Percentiles rank a stretch among this genome's conserved stretches.
phyloP scores from a whole-genome alignment of 169 alveolate genomes.

The Plasmodium cynomolgi region DNA sequence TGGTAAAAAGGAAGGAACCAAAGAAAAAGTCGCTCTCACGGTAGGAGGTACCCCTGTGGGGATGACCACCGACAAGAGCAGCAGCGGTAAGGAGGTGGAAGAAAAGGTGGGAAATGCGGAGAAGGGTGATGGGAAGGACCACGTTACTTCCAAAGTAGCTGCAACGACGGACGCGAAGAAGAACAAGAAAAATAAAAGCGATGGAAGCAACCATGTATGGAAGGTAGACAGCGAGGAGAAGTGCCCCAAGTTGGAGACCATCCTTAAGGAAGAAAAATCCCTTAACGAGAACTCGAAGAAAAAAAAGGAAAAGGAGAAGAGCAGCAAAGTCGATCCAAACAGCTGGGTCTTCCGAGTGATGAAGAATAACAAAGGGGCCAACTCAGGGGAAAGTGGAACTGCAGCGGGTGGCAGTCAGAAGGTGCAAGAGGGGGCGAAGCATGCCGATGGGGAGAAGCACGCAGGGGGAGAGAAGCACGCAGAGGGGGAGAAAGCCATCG shows the following conservation, averaged over 20 bases:
- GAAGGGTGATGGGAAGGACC: not conserved
- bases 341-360: slow-evolving; percentile 69
- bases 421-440: not conserved
- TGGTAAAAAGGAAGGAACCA: not conserved
- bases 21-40: not conserved
- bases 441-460: not conserved
- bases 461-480: not conserved
- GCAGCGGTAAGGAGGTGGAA: not conserved
- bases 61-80: not conserved
- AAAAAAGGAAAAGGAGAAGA: slow-evolving; percentile 22
- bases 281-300: not conserved
- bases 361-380: slow-evolving; percentile 2
- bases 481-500: not conserved
- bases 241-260: not conserved
- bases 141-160: not conserved
- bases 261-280: slow-evolving; percentile 22
- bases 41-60: not conserved
- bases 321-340: slow-evolving; percentile 29
- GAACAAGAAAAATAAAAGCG: slow-evolving; percentile 19
- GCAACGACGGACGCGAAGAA: not conserved
- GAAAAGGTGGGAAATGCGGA: not conserved
- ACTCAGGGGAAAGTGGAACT: not conserved
- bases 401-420: not conserved
- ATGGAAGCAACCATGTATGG: slow-evolving; percentile 23
- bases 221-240: slow-evolving; percentile 1